Evolutionary conservation across 495 filamentous ascomycete genomes (phyloP).

Genomic region (Penicillium cataractarum): DNA sequence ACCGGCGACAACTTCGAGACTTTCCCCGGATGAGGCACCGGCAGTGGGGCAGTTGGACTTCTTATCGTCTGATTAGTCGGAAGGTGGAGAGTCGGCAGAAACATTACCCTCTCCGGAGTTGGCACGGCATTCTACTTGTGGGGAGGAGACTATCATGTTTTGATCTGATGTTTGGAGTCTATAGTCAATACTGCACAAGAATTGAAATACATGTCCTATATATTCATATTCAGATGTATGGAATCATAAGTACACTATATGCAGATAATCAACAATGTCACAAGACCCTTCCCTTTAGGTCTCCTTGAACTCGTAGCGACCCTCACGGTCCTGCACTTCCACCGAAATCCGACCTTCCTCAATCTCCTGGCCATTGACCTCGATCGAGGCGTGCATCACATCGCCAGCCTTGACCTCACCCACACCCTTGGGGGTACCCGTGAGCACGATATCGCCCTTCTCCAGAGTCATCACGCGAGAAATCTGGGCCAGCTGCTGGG

Average conservation of each 20-base stretch:
- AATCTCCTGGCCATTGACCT: conserved; percentile 79
- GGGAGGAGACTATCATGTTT: no score
- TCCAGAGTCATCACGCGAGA: conserved; percentile 92
- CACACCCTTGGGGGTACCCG: conserved; percentile 96
- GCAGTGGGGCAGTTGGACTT: conserved; percentile 7
- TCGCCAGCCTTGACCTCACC: conserved; percentile 84
- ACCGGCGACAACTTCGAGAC: not conserved
- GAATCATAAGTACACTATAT: not conserved
- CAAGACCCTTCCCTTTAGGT: conserved; percentile 32
- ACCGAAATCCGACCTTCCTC: conserved; percentile 88
- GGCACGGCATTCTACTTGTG: not conserved
- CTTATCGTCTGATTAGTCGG: conserved; percentile 16
- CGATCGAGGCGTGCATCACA: conserved; percentile 83
- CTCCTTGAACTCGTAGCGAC: conserved; percentile 51
- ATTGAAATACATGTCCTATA: not conserved
- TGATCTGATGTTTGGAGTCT: no score
- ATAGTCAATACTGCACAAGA: not conserved
- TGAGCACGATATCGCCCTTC: conserved; percentile 88
- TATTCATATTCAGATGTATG: not conserved
- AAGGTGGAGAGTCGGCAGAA: conserved; percentile 15
- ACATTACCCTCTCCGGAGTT: conserved; percentile 12
- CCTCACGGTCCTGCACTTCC: conserved; percentile 69
- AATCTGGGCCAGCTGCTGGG: conserved; percentile 85
- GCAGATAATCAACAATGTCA: not conserved
- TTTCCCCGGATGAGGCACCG: conserved; percentile 7